Evolutionary conservation across 1,284 basidiomycete genomes (phyloP), one percentile per base, ranked within the genome.

Genomic region (Apiotrichum mycotoxinovorans): DNA sequence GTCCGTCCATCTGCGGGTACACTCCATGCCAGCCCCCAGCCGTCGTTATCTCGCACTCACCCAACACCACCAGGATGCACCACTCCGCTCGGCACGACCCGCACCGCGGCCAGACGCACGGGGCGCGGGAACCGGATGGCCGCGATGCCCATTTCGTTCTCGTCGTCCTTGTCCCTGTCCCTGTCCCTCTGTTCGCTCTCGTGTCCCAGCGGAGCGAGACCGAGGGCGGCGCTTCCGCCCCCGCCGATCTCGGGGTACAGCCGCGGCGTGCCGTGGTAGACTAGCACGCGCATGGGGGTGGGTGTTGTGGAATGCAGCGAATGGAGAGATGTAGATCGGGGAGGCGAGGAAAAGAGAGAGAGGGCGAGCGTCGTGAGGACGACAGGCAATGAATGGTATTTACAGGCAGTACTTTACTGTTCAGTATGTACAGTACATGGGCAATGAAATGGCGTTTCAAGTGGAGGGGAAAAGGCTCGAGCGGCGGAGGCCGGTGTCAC

Each of bases 191-290:
- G 20, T 2, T 20, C 11, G 14, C 23, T 15, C 42, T 26, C n/a
- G 18, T 4, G 45, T 9, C 23, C 11, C 33, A 47, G 30, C 20
- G 20, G 12, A 3, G 47, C 15, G 25, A 14, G 15, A 4, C 5
- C 8, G 15, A 15, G 35, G 8, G 18, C n/a, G 18, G n/a, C 17
- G n/a, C n/a, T 48, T 4, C 44, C 41, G 20, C 22, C 9, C 18
- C 23, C 49, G 20, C 23, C 52, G 4, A 25, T 10, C 14, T 53
- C 54, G 33, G 54, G 51, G 40, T 56, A 53, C 17, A 53, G 41
- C 17, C 34, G 30, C 27, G 51, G 58, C n/a, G 58, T 54, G 30
- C 58, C 58, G 54, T 56, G 54, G 33, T 60, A 56, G 17, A 60
- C 54, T 17, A 60, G 54, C 14, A 41, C n/a, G 15, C 20, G 38